phyloP scores from a whole-genome alignment of 805 yeast species.

The Schizosaccharomyces japonicus region DNA sequence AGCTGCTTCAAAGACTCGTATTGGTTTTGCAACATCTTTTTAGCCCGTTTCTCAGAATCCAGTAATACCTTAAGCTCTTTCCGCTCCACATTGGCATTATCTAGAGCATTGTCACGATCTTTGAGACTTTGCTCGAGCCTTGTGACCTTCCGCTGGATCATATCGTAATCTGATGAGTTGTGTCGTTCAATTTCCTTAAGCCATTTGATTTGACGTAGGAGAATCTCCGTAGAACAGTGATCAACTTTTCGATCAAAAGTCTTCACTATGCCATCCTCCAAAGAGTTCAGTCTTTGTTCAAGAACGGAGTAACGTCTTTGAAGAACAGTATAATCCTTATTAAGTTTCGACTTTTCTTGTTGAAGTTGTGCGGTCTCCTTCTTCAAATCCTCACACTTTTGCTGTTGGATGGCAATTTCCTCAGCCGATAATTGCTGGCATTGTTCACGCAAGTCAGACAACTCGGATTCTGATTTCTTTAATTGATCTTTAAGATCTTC shows the following conservation, averaged over 20 bases:
- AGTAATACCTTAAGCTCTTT: background rate
- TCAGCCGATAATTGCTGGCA: too few species aligned
- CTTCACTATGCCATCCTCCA: background rate
- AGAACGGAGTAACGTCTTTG: background rate
- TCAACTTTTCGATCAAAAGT: slow-evolving; percentile 3
- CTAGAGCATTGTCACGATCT: background rate
- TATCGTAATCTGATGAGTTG: background rate
- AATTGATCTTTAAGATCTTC: too few species aligned
- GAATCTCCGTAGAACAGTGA: background rate
- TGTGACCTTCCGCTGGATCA: background rate
- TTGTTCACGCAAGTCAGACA: too few species aligned
- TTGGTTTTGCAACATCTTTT: background rate
- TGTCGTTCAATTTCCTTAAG: background rate
- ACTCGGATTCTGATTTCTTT: too few species aligned
- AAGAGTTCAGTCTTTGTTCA: background rate
- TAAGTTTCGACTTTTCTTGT: too few species aligned
- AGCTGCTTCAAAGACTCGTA: background rate
- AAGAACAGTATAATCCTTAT: too few species aligned
- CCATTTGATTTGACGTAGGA: background rate
- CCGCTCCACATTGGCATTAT: background rate
- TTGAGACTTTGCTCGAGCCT: background rate
- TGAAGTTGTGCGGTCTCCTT: too few species aligned
- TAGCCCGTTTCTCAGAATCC: background rate
- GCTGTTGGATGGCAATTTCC: too few species aligned
- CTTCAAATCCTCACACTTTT: too few species aligned